Percentiles rank a stretch among this genome's conserved stretches.
phyloP scores from a whole-genome alignment of 73 alveolate species.

The Paramecium biaurelia region DNA sequence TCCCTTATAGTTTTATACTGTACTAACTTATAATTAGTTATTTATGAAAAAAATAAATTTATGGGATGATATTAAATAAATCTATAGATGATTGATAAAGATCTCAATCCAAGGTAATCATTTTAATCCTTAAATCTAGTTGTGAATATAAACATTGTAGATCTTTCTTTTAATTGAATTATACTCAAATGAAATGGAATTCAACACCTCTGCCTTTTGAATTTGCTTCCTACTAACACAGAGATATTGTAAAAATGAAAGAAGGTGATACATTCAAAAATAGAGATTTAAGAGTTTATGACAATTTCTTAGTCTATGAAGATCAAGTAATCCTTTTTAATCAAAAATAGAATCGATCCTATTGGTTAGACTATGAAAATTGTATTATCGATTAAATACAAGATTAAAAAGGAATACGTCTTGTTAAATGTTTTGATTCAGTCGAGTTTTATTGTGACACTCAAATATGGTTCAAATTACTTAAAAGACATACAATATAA shows the following conservation, averaged over 20 bases:
- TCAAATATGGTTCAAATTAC: neutral
- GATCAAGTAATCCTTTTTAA: neutral
- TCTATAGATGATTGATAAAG: neutral
- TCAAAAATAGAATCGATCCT: neutral
- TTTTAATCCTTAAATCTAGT: neutral
- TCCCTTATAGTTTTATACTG: neutral
- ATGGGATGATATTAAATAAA: conserved; percentile 15
- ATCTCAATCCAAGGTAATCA: conserved; percentile 13
- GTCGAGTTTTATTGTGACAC: neutral
- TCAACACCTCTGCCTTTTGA: neutral
- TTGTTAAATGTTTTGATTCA: neutral
- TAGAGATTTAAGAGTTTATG: neutral
- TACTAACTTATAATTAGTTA: neutral
- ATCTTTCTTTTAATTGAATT: neutral
- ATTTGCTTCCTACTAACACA: neutral
- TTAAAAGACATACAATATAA: conserved; percentile 9
- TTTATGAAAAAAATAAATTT: neutral
- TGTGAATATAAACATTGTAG: conserved; percentile 12
- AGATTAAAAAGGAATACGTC: neutral
- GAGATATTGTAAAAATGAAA: neutral
- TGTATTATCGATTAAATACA: neutral
- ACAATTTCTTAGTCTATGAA: neutral
- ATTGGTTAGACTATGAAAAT: conserved; percentile 8
- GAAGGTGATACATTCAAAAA: neutral
- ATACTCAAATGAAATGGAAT: conserved; percentile 11